Conservation (phyloP, 1,284 basidiomycete genomes). For the Acaromyces ingoldii region DNA sequence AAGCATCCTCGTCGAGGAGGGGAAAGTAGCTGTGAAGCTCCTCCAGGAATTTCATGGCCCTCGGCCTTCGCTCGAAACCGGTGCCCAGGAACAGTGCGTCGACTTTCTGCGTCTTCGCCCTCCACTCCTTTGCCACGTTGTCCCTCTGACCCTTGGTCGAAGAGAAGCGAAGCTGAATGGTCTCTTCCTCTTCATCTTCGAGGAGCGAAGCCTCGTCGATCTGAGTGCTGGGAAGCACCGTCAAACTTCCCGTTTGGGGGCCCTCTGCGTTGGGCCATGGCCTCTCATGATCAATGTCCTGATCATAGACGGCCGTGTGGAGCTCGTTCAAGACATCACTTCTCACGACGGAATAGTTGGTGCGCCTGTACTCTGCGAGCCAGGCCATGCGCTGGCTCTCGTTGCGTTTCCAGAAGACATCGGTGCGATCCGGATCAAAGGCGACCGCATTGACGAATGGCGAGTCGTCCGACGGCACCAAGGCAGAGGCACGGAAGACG, state of each 20-base stretch:
- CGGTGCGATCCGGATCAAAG: conserved; percentile 47
- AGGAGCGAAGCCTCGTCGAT: conserved; percentile 15
- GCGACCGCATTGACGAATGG: conserved; percentile 48
- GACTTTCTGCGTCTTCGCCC: conserved; percentile 13
- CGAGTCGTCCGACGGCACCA: conserved; percentile 48
- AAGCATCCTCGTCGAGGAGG: conserved; percentile 22
- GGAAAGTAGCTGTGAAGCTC: conserved; percentile 34
- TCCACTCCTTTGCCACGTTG: conserved; percentile 4
- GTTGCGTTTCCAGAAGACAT: conserved; percentile 42
- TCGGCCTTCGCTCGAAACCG: conserved; percentile 35
- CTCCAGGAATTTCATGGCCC: conserved; percentile 28
- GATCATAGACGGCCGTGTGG: conserved; percentile 44
- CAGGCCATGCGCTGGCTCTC: conserved; percentile 32
- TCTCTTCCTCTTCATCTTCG: conserved; percentile 6
- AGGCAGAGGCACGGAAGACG: conserved; percentile 44
- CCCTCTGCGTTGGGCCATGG: conserved; percentile 21
- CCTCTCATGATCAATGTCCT: conserved; percentile 40
- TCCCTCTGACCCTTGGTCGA: conserved; percentile 4
- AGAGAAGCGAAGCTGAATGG: conserved; percentile 8
- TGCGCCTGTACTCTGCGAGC: conserved; percentile 45
- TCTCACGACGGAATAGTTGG: conserved; percentile 49
- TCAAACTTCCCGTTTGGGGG: conserved; percentile 10
- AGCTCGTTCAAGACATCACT: conserved; percentile 40
- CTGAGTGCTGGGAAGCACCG: conserved; percentile 13
- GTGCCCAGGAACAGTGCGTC: conserved; percentile 48